Evolutionary conservation across 192 early-diverging fungal species (phyloP).

Genomic region (Irineochytrium annulatum): DNA sequence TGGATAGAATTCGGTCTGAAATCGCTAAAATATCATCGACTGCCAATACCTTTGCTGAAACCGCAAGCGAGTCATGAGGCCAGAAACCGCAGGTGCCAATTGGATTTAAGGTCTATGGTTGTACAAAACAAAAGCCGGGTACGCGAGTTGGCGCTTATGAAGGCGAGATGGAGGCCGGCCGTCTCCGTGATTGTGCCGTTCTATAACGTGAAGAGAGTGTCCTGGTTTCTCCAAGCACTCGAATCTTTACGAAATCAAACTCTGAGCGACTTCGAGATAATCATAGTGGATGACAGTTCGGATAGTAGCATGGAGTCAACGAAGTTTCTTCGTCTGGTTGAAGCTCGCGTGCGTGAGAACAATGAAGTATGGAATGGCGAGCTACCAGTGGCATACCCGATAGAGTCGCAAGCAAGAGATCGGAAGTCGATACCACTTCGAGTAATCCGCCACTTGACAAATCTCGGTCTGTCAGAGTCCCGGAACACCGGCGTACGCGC

Average conservation of each 20-base stretch:
- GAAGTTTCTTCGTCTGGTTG: conserved; percentile 2
- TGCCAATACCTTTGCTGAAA: too few species aligned
- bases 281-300: conserved; percentile 33
- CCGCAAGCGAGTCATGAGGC: too few species aligned
- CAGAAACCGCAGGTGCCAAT: too few species aligned
- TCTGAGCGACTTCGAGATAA: conserved; percentile 32
- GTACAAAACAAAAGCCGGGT: too few species aligned
- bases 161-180: conserved; percentile 23
- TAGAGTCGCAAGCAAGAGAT: too few species aligned
- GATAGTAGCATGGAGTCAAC: conserved; percentile 1
- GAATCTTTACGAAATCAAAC: conserved; percentile 13
- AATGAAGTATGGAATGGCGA: conserved; percentile 4
- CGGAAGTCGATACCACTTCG: conserved; percentile 12
- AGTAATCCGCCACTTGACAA: conserved; percentile 18
- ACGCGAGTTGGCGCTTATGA: background rate
- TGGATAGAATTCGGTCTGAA: too few species aligned
- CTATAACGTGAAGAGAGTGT: conserved; percentile 18
- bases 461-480: conserved; percentile 29
- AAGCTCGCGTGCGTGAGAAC: background rate
- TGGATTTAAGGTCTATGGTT: too few species aligned
- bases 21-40: too few species aligned
- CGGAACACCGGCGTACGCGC: conserved; percentile 30
- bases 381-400: conserved; percentile 7
- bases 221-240: conserved; percentile 29
- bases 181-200: conserved; percentile 34